Evolutionary conservation across 345 rosid species (phyloP).

Genomic region (Trapa bicornis): DNA sequence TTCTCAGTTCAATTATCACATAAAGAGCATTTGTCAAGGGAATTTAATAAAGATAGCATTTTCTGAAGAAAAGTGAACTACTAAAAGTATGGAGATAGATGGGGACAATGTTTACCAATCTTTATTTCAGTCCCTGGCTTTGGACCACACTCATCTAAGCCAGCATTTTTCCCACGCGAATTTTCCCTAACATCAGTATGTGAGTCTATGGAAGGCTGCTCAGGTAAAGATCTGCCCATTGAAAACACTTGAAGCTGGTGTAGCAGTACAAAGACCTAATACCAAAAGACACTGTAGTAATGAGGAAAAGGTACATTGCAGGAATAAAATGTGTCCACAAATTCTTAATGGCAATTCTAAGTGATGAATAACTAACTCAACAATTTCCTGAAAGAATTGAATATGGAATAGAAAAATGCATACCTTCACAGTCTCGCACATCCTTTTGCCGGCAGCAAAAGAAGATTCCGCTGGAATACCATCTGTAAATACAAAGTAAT

Average conservation of each 20-base stretch:
- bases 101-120: constrained; percentile 42
- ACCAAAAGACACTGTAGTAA: constrained; percentile 2
- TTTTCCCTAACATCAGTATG: constrained; percentile 33
- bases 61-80: not conserved
- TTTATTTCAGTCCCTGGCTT: constrained; percentile 69
- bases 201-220: constrained; percentile 54
- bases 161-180: constrained; percentile 56
- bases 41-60: not conserved
- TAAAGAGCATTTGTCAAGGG: not conserved
- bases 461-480: constrained; percentile 51
- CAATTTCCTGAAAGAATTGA: not conserved
- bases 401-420: constrained; percentile 13
- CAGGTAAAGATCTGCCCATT: constrained; percentile 60
- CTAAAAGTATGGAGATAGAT: not conserved
- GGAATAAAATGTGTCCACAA: not conserved
- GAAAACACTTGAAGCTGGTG: constrained; percentile 85
- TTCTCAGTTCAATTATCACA: not conserved
- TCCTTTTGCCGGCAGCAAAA: constrained; percentile 54
- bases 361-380: not conserved
- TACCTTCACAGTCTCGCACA: constrained; percentile 86
- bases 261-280: constrained; percentile 76
- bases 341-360: not conserved
- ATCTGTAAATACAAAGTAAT: constrained; percentile 22
- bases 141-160: constrained; percentile 58
- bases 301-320: not conserved